Conservation (phyloP, 2,329 filamentous ascomycete genomes). For the Leptographium wingfieldii region DNA sequence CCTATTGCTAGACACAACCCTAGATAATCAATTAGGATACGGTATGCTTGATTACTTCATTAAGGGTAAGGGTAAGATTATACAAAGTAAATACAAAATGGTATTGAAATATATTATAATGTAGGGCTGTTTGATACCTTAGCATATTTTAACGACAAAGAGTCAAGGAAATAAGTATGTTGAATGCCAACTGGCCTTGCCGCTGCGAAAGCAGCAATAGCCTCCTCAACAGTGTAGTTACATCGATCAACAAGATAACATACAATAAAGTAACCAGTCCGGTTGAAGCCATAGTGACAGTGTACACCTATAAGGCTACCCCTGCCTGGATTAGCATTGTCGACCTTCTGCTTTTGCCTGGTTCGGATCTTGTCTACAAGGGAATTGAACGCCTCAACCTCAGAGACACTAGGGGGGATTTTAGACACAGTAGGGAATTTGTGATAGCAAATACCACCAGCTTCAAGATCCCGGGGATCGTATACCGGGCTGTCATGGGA, state of each 20-base stretch:
- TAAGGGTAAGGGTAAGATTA: too few species aligned
- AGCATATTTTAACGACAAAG: constrained; percentile 63
- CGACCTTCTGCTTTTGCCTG: not conserved
- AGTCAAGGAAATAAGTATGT: constrained; percentile 80
- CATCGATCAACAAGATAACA: constrained; percentile 80
- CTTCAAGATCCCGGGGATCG: constrained; percentile 58
- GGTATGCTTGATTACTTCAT: not conserved
- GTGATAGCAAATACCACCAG: constrained; percentile 56
- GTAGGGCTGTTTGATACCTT: not conserved
- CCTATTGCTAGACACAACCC: too few species aligned
- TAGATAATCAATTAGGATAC: too few species aligned
- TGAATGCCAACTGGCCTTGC: constrained; percentile 72
- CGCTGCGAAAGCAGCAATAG: constrained; percentile 64
- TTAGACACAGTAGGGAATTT: constrained; percentile 92
- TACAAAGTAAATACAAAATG: not conserved
- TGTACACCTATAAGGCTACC: constrained; percentile 57
- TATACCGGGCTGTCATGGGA: constrained; percentile 86
- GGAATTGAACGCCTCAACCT: constrained; percentile 40
- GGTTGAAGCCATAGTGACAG: constrained; percentile 93
- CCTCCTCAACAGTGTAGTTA: constrained; percentile 58
- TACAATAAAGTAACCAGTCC: constrained; percentile 82
- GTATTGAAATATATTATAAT: not conserved
- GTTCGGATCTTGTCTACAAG: constrained; percentile 47
- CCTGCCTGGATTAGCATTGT: constrained; percentile 16
- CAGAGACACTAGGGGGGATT: constrained; percentile 54